Conservation (phyloP, 176 grass and related monocot species). For the Otatea glauca region DNA sequence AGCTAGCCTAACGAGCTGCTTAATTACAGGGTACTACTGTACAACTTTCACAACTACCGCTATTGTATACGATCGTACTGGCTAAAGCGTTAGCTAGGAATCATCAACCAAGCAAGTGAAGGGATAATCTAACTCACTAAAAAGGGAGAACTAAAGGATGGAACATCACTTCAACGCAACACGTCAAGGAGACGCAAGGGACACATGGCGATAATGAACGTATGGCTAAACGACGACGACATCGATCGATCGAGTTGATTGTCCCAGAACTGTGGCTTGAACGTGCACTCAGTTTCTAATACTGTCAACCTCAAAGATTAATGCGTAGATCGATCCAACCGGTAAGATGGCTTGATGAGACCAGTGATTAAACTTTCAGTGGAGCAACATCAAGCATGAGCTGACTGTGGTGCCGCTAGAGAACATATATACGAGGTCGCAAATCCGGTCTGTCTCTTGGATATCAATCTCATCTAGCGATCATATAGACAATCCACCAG, state of each 20-base stretch:
- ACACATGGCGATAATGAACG: background rate
- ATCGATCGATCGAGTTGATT: background rate
- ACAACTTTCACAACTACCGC: background rate
- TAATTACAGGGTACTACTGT: background rate
- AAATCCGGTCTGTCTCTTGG: background rate
- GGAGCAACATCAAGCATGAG: slow-evolving; percentile 37
- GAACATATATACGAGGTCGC: background rate
- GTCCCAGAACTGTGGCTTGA: background rate
- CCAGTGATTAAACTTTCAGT: slow-evolving; percentile 14
- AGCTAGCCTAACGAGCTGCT: background rate
- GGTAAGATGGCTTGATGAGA: slow-evolving; percentile 20
- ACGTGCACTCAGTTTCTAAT: background rate
- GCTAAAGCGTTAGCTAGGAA: background rate
- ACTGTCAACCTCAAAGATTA: background rate
- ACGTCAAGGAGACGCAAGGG: background rate
- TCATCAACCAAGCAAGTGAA: background rate
- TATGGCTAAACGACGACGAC: background rate
- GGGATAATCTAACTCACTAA: background rate
- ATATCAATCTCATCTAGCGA: background rate
- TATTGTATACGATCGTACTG: background rate
- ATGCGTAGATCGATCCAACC: background rate
- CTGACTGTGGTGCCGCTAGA: slow-evolving; percentile 1
- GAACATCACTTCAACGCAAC: background rate
- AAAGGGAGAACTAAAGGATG: background rate
- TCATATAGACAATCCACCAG: background rate